Evolutionary conservation across 768 basidiomycete genomes (phyloP).

Genomic region (Rhodosporidiobolus sp.): DNA sequence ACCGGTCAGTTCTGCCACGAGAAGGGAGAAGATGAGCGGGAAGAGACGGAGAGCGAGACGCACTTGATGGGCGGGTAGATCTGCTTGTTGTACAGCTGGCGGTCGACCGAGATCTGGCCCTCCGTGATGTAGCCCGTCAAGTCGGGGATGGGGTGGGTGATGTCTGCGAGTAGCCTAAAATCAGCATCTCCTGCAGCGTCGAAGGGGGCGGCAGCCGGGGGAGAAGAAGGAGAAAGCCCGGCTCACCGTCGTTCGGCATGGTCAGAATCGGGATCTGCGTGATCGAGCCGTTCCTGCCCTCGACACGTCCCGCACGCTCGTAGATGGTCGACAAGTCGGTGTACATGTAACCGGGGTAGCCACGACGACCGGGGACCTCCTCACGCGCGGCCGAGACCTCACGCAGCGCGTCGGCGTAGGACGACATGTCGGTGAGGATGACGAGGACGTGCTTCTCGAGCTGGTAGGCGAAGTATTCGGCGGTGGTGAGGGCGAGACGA

Average conservation of each 20-base stretch:
- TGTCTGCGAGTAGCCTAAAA: constrained; percentile 61
- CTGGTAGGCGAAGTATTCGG: constrained; percentile 99
- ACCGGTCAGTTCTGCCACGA: too few species aligned
- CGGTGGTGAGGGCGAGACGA: constrained; percentile 93
- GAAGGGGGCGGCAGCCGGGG: not conserved
- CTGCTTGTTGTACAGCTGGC: constrained; percentile 90
- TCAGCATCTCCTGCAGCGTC: not conserved
- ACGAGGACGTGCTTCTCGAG: constrained; percentile 99
- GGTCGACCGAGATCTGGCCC: constrained; percentile 98
- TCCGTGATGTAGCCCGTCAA: constrained; percentile 99
- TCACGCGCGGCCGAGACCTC: constrained; percentile 98
- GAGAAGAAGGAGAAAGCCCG: constrained; percentile 1
- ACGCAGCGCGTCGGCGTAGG: constrained; percentile 92
- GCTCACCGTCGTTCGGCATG: constrained; percentile 97
- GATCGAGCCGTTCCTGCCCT: constrained; percentile 97
- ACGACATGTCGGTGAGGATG: constrained; percentile 98
- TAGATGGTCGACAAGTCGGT: constrained; percentile 96
- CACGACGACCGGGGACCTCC: constrained; percentile 98
- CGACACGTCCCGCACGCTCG: constrained; percentile 95
- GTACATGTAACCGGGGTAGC: constrained; percentile 74
- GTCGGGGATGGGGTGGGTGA: constrained; percentile 99
- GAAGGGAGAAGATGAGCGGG: not conserved
- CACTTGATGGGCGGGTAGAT: constrained; percentile 97
- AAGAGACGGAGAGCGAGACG: not conserved
- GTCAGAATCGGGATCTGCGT: constrained; percentile 99